Conservation (phyloP, 352 stramenopile genomes). For the Globisporangium cederbergense region DNA sequence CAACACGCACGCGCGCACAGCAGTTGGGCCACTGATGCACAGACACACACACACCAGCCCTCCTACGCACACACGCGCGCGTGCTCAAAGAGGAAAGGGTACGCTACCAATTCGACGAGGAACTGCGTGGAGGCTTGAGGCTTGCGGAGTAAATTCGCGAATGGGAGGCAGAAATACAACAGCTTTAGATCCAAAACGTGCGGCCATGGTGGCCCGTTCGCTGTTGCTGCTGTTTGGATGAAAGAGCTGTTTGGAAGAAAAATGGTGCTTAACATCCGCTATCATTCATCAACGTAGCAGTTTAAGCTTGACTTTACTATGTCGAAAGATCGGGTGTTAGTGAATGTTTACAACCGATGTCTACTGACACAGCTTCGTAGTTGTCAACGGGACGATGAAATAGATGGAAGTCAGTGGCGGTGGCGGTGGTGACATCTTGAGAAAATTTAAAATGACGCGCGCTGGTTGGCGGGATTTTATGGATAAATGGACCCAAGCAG, state of each 20-base stretch:
- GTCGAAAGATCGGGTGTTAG: not conserved
- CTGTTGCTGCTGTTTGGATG: not conserved
- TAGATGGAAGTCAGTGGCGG: not conserved
- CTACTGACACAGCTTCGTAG: not conserved
- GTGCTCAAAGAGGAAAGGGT: slow-evolving; percentile 7
- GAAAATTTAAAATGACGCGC: not conserved
- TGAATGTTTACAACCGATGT: not conserved
- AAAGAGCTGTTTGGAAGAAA: not conserved
- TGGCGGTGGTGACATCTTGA: not conserved
- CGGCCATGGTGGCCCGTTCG: too few relatives aligned
- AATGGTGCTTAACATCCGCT: slow-evolving; percentile 1
- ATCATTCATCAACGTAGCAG: not conserved
- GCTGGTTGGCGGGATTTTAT: not conserved
- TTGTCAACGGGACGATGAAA: not conserved
- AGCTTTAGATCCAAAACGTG: not conserved
- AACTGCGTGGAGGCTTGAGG: slow-evolving; percentile 13
- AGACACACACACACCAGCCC: not conserved
- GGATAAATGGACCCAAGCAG: not conserved
- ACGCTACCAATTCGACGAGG: slow-evolving; percentile 16
- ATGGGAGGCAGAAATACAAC: not conserved
- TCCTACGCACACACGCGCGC: too few relatives aligned
- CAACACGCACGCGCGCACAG: not conserved
- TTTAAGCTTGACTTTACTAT: not conserved
- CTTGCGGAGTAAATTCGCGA: slow-evolving; percentile 17
- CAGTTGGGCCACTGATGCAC: not conserved